phyloP scores from a whole-genome alignment of 805 yeast species.

The Candida piceae region DNA sequence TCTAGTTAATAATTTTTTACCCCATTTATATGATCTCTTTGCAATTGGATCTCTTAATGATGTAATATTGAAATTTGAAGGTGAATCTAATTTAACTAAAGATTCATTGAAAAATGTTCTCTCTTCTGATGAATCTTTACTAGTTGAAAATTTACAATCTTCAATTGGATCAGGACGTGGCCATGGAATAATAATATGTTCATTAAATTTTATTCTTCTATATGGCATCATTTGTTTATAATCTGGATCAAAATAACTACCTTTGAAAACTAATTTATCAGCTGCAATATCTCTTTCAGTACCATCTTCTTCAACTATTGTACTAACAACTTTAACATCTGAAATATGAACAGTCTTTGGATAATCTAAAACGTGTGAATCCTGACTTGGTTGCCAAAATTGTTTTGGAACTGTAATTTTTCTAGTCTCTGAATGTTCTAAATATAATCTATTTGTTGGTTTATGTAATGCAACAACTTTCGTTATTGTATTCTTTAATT shows the following conservation, averaged over 20 bases:
- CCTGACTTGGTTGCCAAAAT: slow-evolving; percentile 69
- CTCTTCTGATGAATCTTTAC: slow-evolving; percentile 51
- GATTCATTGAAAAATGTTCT: slow-evolving; percentile 73
- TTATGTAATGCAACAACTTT: slow-evolving; percentile 54
- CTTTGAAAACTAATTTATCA: slow-evolving; percentile 62
- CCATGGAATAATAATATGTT: slow-evolving; percentile 78
- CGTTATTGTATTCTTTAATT: slow-evolving; percentile 68
- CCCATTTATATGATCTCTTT: slow-evolving; percentile 51
- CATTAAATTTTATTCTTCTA: slow-evolving; percentile 69
- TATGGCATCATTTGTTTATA: slow-evolving; percentile 71
- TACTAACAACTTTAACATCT: slow-evolving; percentile 73
- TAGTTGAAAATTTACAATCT: slow-evolving; percentile 57
- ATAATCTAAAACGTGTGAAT: slow-evolving; percentile 62
- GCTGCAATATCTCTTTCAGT: slow-evolving; percentile 69
- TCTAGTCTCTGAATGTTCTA: slow-evolving; percentile 65
- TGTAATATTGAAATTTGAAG: slow-evolving; percentile 45
- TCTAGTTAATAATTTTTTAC: slow-evolving; percentile 47
- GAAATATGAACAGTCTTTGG: slow-evolving; percentile 59
- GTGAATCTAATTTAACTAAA: slow-evolving; percentile 62
- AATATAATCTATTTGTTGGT: slow-evolving; percentile 56
- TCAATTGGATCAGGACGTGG: slow-evolving; percentile 62
- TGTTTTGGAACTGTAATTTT: slow-evolving; percentile 64
- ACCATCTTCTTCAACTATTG: slow-evolving; percentile 64
- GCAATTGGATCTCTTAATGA: slow-evolving; percentile 77
- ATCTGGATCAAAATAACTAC: slow-evolving; percentile 67